phyloP scores from a whole-genome alignment of 805 yeast species.

The Phaffomyces opuntiae region DNA sequence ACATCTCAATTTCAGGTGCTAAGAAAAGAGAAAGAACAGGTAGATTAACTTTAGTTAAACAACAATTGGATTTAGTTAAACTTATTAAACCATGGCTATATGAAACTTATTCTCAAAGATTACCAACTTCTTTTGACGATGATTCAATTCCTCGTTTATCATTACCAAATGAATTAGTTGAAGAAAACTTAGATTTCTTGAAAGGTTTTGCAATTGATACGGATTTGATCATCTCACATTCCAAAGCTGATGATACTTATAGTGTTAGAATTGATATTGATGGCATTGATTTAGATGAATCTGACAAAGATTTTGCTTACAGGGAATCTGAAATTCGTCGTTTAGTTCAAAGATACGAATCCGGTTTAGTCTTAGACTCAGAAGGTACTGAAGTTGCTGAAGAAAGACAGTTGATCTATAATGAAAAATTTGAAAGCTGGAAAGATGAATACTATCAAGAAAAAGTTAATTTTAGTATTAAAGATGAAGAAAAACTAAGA shows the following conservation, averaged over 20 bases:
- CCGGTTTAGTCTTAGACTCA: conserved; percentile 45
- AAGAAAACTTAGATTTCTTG: conserved; percentile 49
- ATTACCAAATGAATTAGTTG: conserved; percentile 36
- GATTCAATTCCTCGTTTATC: conserved; percentile 33
- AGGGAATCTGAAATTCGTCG: conserved; percentile 46
- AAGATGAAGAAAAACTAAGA: conserved; percentile 51
- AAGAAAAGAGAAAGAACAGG: conserved; percentile 60
- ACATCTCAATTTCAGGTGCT: conserved; percentile 67
- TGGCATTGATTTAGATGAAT: conserved; percentile 62
- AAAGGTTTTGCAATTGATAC: conserved; percentile 59
- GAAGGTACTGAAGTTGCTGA: conserved; percentile 48
- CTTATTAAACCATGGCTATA: conserved; percentile 41
- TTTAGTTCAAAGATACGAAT: conserved; percentile 56
- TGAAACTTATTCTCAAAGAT: conserved; percentile 25
- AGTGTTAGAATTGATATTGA: conserved; percentile 62
- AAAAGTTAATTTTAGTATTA: conserved; percentile 61
- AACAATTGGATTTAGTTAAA: conserved; percentile 71
- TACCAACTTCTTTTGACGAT: conserved; percentile 22
- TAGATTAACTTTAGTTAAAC: conserved; percentile 55
- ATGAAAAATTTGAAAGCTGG: conserved; percentile 72
- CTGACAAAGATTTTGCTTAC: conserved; percentile 54
- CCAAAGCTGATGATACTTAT: conserved; percentile 47
- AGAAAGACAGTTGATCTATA: conserved; percentile 55
- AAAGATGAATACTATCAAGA: conserved; percentile 77
- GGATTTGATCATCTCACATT: conserved; percentile 61